Base-by-base conservation (phyloP, 306 rosid species). In the Cucurbita ficifolia region DNA sequence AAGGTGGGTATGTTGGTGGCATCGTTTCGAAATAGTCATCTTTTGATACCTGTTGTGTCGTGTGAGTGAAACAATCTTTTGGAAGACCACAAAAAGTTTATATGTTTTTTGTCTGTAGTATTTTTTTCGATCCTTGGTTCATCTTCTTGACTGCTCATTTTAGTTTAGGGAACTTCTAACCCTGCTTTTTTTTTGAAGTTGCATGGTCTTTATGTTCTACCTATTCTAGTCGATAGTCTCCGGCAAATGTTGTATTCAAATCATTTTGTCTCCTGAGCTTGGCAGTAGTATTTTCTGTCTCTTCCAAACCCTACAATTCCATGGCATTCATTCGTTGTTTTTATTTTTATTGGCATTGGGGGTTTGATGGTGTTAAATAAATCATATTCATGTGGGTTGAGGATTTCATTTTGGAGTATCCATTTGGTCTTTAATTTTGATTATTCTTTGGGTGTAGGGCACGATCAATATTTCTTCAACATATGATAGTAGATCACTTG, bases 401-500 rank as follows among this genome's bases (percentile, higher is more conserved):
- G 22, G 69, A 49, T 36, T 14, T 33, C 13, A 3, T 61, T 61
- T 60, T 49, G 14, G 43, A 58, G 18, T 58, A 53, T 53, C 36
- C 40, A 18, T 22, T 22, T 57, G 24, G 71, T 72, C 42, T 49
- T 75, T 24, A 85, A 54, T 70, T 48, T 48, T 80, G 73, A 16
- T 46, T 70, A 4, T 58, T 65, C 79, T 11, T 55, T 71, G 67
- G 55, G 57, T 81, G 81, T 87, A 95, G 99, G 90, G 97, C 35
- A 64, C 81, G 24, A 63, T 91, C 74, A 95, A 91, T 81, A 6
- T 88, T 48, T 80, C 99, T 2, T 87, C 99, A 64, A 91, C 90
- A 39, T 95, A 87, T 76, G 97, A 95, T 79, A 89, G 91, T 77
- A 89, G 97, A 86, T 85, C 96, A 55, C 88, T 80, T 45, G 96